Percentiles rank a stretch among this genome's conserved stretches.
phyloP scores from a whole-genome alignment of 805 yeast species.

The Kregervanrija fluxuum region DNA sequence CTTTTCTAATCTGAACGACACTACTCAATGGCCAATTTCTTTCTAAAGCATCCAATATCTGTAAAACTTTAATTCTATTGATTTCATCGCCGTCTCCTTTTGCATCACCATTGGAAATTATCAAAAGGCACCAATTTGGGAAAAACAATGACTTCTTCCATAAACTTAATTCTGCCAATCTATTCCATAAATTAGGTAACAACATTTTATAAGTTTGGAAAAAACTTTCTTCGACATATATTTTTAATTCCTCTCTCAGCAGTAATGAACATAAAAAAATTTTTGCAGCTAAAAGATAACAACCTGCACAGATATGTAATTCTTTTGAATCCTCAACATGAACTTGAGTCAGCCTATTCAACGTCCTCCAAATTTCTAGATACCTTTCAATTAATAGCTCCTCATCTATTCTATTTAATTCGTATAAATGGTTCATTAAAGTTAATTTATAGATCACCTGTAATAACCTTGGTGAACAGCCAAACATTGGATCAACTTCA shows the following conservation, averaged over 20 bases:
- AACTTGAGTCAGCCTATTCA: conserved; percentile 9
- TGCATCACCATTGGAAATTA: conserved; percentile 16
- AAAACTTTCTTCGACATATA: conserved; percentile 8
- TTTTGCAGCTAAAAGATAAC: conserved; percentile 16
- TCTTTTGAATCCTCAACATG: conserved; percentile 4
- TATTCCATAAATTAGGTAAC: conserved; percentile 8
- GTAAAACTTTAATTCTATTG: conserved; percentile 13
- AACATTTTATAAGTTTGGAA: conserved; percentile 1
- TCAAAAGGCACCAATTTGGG: conserved; percentile 28
- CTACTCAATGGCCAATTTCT: conserved; percentile 24
- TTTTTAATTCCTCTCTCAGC: conserved; percentile 6
- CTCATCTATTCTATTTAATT: conserved; percentile 2
- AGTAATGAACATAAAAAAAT: conserved; percentile 14
- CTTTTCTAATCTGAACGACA: conserved; percentile 14
- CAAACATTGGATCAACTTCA: conserved; percentile 27
- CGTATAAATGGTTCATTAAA: conserved; percentile 12
- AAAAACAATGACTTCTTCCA: conserved; percentile 14
- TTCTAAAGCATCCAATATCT: conserved; percentile 15
- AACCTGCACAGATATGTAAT: conserved; percentile 14
- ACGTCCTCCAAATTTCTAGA: conserved; percentile 8
- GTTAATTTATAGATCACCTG: conserved; percentile 19
- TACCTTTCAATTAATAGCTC: conserved; percentile 4
- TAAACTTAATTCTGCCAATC: conserved; percentile 9
- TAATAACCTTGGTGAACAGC: conserved; percentile 27
- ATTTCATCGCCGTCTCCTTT: conserved; percentile 11